A percentile compares a stretch with the other conserved stretches of the same genome.
Evolutionary conservation across 1,139 yeast species (phyloP).

Genomic region (Meyerozyma elateridarum): DNA sequence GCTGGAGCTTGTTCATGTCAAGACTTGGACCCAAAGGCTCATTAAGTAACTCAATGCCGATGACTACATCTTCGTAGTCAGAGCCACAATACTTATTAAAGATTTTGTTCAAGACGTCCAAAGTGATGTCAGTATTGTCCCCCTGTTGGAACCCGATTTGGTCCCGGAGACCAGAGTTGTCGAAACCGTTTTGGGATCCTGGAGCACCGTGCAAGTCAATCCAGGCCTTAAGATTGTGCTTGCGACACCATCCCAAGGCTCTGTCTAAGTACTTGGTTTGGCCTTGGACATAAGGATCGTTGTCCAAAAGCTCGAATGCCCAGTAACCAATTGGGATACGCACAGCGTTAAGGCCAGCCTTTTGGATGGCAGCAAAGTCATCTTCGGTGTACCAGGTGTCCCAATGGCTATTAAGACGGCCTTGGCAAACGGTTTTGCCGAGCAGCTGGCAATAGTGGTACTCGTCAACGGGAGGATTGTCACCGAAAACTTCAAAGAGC

Average conservation of each 20-base stretch:
- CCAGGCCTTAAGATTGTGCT: conserved; percentile 70
- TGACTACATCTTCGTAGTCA: conserved; percentile 64
- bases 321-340: conserved; percentile 95
- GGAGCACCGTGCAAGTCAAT: conserved; percentile 94
- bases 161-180: conserved; percentile 87
- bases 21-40: conserved; percentile 81
- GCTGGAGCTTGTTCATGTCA: conserved; percentile 53
- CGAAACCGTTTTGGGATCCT: conserved; percentile 97
- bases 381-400: conserved; percentile 66
- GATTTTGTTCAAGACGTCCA: conserved; percentile 44
- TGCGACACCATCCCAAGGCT: conserved; percentile 74
- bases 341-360: conserved; percentile 75
- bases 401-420: conserved; percentile 70
- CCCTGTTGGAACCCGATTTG: conserved; percentile 51
- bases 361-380: conserved; percentile 61
- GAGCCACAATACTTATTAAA: conserved; percentile 61
- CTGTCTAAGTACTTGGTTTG: conserved; percentile 68
- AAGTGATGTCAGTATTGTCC: conserved; percentile 47
- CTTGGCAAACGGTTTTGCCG: conserved; percentile 56
- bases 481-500: conserved; percentile 50
- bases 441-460: conserved; percentile 60
- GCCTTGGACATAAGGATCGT: conserved; percentile 88
- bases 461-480: conserved; percentile 76
- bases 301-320: conserved; percentile 66
- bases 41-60: conserved; percentile 81